Percentiles rank a stretch among this genome's conserved stretches.
Conservation (phyloP, 202 grass and related monocot genomes). For the Zizania palustris region DNA sequence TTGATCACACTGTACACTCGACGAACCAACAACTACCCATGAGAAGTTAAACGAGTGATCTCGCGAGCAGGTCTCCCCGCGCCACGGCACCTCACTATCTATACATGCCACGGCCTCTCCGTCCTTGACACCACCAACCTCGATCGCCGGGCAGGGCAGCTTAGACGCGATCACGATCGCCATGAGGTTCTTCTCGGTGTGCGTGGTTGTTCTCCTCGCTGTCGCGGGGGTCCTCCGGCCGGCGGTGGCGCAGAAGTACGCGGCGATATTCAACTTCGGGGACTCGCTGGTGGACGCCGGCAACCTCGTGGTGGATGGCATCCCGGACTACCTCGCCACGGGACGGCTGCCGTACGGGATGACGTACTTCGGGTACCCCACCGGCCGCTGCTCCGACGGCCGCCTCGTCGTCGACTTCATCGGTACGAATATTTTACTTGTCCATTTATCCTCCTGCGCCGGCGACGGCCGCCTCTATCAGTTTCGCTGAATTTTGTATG, state of each 20-base stretch:
- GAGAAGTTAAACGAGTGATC: conserved; percentile 29
- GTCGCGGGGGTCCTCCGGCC: background rate
- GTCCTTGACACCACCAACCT: too few species aligned
- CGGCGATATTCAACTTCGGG: conserved; percentile 86
- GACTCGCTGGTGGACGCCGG: conserved; percentile 86
- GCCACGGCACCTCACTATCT: background rate
- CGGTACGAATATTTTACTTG: conserved; percentile 26
- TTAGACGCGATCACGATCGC: background rate
- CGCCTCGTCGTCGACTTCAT: conserved; percentile 90
- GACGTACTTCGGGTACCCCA: conserved; percentile 83
- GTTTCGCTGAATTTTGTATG: background rate
- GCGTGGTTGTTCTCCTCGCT: background rate
- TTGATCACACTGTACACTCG: background rate
- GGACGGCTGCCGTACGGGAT: conserved; percentile 65
- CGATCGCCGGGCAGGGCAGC: too few species aligned
- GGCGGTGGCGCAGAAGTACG: conserved; percentile 54
- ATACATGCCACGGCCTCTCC: too few species aligned
- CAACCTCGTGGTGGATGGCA: conserved; percentile 61
- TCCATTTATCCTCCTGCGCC: too few species aligned
- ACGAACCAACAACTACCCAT: conserved; percentile 17
- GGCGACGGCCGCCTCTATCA: too few species aligned
- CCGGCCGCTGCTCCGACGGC: conserved; percentile 80
- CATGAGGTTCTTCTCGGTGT: background rate
- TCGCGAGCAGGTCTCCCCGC: conserved; percentile 18
- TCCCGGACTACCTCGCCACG: conserved; percentile 59